Evolutionary conservation across 2,329 filamentous ascomycete species (phyloP), one percentile per base, ranked within the genome.

Genomic region (Pseudogymnoascus sp.): DNA sequence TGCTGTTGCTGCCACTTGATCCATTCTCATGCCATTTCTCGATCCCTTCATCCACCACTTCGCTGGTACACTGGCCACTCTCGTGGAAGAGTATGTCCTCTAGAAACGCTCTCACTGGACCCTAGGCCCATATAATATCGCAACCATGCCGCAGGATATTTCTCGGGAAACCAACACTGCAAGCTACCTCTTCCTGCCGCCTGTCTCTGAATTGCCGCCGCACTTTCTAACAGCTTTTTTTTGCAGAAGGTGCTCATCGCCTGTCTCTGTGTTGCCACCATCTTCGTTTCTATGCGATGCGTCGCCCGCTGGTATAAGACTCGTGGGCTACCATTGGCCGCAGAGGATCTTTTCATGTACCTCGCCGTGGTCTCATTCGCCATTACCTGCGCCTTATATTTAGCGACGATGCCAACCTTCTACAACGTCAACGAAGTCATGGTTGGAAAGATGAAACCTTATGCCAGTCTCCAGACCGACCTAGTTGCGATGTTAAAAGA

Each of bases 381-480:
- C 7, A 64, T 64, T 31, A 64, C 70, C 61, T 64, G 63, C 21
- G 68, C 69, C 4, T 62, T 74, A 33, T 77, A 76, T 61, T 68
- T 76, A 44, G 66, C 72, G 7, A 68, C 73, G 26, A 70, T 71
- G 3, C 73, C 74, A 0, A 66, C 62, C 2, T 67, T 76, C 31
- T 75, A 70, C 61, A 69, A 68, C 15, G 63, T 74, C 3, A 69
- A 68, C 11, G 68, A 62, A 9, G 66, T 72, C 8, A 36, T 62
- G 47, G 40, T 61, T 3, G 71, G 70, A 15, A 62, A 62, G 24
- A 68, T 66, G 7, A 33, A 61, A 5, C 63, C 66, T 0, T 75
- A 74, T 61, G 60, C 68, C 1, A 68, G 63, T 1, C 64, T 76
- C n/a, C 37, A 66, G 62, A 40, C 70, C 4, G 75, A 77, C 50